Base-by-base conservation (phyloP, 345 rosid species). In the Rhodamnia rubescens region DNA sequence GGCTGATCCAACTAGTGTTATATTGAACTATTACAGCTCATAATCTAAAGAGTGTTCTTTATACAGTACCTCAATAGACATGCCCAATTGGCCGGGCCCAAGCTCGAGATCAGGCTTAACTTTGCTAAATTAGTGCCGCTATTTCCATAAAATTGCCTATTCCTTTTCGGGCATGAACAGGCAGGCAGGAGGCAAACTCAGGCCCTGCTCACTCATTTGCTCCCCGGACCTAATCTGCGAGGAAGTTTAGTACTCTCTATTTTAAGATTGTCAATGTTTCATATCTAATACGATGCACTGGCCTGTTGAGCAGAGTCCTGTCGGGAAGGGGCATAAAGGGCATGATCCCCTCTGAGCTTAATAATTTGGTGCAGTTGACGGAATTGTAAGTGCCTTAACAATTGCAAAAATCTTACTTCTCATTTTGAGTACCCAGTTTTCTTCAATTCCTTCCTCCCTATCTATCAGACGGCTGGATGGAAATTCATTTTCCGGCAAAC, bases 401-500 rank as follows among this genome's bases (percentile, higher is more conserved):
- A 84, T 51, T 58, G 82, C 85, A 11, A 27, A 53, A 58, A 40
- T 82, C 83, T 32, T 13, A 29, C 53, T 55, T 82, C 7, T 82
- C 59, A n/a, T 16, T 36, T 44, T 54, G 20, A 53, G 58, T 14
- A 24, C 82, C 51, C 55, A 85, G 22, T 52, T 59, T 85, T 56
- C 47, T 47, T 82, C 50, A 50, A 40, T 86, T 87, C 85, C 52
- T 21, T 74, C 52, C 12, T 32, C 51, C 40, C 24, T 53, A 44
- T 84, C 86, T 78, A 84, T 69, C 88, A 97, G 99, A 95, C 93
- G 99, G 99, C 86, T 97, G 89, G 95, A 94, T 83, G 94, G 93
- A 83, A 94, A 95, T 91, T 89, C 83, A 85, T 88, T 98, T 84
- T 86, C 92, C 32, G 99, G 99, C 52, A 59, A 88, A 44, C 91